Evolutionary conservation across 495 filamentous ascomycete species (phyloP), one percentile per base, ranked within the genome.

Genomic region (Penicillium riverlandense): DNA sequence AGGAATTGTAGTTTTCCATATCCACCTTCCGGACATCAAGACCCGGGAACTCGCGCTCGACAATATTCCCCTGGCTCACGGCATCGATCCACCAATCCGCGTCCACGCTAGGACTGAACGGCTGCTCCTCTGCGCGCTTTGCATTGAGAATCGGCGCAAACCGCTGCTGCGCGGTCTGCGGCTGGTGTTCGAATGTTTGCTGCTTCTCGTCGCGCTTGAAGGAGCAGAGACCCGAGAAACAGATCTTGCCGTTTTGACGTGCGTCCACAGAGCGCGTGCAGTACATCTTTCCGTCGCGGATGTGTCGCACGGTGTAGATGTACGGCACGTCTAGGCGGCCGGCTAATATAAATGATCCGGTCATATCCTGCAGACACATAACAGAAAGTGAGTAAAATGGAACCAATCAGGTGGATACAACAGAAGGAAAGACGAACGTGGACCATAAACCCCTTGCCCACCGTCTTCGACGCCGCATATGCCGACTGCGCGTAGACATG

Each of bases 401-500:
- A 9, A n/a, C 7, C 31, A 34, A 35, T n/a, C 13, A 40, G 9
- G 28, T 37, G 29, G 12, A 27, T 38, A 34, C 29, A n/a, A 11
- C 45, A 22, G 22, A 22, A 22, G 22, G 22, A 30, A 33, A 14
- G 29, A 60, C 79, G 49, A 72, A 84, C 80, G 65, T 85, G 77
- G 39, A 86, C 67, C 15, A 80, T 65, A 15, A 79, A 69, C 1
- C 77, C 70, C 31, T 66, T 63, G 6, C 44, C 52, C 9, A 81
- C 71, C 11, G 73, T 78, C 38, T 73, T 71, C 5, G 73, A 77
- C 10, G 76, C 82, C 0, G 79, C 81, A 59, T 81, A 71, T 7
- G 73, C 79, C 0, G 79, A 70, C 51, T 88, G 84, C 3, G 76
- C 75, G 48, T 80, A 86, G 6, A 85, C 83, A 63, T 85, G 80